Conservation (phyloP, 257 asterid genomes). For the Datura wrightii region DNA sequence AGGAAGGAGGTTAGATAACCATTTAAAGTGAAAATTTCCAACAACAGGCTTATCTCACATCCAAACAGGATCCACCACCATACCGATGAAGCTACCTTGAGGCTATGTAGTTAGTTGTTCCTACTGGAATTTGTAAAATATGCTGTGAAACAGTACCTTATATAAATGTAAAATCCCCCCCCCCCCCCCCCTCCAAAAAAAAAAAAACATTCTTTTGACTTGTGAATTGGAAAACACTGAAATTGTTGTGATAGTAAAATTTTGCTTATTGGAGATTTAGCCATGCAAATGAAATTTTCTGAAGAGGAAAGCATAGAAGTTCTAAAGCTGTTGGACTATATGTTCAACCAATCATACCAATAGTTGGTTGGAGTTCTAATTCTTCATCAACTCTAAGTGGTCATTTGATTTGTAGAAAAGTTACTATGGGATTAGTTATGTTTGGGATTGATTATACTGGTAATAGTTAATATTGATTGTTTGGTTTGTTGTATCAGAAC, state of each 20-base stretch:
- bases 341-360: too few species aligned
- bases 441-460: too few species aligned
- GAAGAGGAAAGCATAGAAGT: neutral
- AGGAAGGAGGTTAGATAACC: conserved; percentile 27
- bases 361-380: too few species aligned
- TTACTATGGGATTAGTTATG: too few species aligned
- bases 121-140: conserved; percentile 1
- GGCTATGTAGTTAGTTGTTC: conserved; percentile 16
- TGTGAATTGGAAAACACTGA: neutral
- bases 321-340: too few species aligned
- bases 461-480: too few species aligned
- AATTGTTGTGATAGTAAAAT: neutral
- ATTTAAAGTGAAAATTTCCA: neutral
- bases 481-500: too few species aligned
- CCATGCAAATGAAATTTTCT: too few species aligned
- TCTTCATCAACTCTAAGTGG: too few species aligned
- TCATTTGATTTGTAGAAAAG: too few species aligned
- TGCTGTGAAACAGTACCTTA: neutral
- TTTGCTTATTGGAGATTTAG: too few species aligned
- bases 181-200: too few species aligned
- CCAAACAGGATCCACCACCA: neutral
- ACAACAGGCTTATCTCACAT: neutral
- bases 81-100: neutral
- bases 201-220: neutral
- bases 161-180: neutral